phyloP scores from a whole-genome alignment of 495 filamentous ascomycete species.

The Antarctomyces pellizariae region DNA sequence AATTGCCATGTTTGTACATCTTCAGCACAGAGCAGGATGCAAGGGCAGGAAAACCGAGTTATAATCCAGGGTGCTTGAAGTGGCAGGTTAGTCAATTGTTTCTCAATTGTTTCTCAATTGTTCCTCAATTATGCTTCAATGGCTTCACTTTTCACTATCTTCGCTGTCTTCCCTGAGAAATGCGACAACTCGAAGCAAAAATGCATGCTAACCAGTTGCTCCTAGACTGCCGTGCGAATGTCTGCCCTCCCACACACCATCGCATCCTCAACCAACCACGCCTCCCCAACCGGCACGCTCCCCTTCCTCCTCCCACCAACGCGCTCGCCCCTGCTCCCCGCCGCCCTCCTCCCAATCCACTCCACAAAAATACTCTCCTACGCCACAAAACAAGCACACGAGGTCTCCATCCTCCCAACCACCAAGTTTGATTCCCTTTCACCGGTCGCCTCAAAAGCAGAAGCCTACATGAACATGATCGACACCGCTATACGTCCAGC shows the following conservation, averaged over 20 bases:
- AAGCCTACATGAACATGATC: too few species aligned
- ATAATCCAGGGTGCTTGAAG: constrained; percentile 84
- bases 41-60: constrained; percentile 40
- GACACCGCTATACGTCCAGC: too few species aligned
- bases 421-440: too few species aligned
- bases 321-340: too few species aligned
- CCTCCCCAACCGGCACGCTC: constrained; percentile 65
- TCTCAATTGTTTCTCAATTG: constrained; percentile 1
- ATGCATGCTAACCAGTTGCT: constrained; percentile 1
- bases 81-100: constrained; percentile 59
- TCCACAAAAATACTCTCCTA: too few species aligned
- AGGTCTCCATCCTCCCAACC: too few species aligned
- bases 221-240: constrained; percentile 71
- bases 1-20: constrained; percentile 45
- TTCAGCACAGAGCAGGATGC: constrained; percentile 50
- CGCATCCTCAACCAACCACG: constrained; percentile 73
- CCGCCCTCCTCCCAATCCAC: constrained; percentile 31
- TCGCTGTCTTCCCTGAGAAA: neutral
- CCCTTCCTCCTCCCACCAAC: constrained; percentile 76
- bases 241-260: constrained; percentile 40
- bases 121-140: too few species aligned
- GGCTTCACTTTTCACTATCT: too few species aligned
- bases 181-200: too few species aligned
- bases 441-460: too few species aligned
- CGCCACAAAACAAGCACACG: too few species aligned